Base-by-base conservation (phyloP, 2,329 filamentous ascomycete genomes). In the Neonectria punicea region DNA sequence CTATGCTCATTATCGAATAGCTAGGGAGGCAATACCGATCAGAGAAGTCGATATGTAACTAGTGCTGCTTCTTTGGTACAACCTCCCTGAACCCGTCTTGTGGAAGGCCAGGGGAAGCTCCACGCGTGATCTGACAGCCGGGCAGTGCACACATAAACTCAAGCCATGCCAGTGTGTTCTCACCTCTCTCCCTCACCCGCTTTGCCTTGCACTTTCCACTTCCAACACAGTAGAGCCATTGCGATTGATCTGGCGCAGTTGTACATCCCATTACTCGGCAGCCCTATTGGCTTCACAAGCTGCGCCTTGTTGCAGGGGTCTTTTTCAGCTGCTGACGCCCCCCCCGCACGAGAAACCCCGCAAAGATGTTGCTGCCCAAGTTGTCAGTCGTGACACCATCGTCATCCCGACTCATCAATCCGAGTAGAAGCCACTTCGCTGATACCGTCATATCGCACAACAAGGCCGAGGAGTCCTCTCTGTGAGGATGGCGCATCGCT, bases 391-490 rank as follows among this genome's bases (percentile, higher is more conserved):
- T 22, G 20, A 22, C 20, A 22, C 44, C 36, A 39, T 57, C 39
- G 51, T 18, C 44, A 2, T 61, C 36, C 53, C 25, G 14, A 49
- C 41, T 61, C 39, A 49, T 57, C 0, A 36, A 58, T 55, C 20
- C 14, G 39, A 58, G 20, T 3, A 22, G 53, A 56, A 59, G 63
- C 54, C 44, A 59, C 51, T 43, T 56, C 50, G 28, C 51, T 51
- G 34, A 50, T 64, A 53, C 3, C 28, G 5, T 53, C 51, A 64
- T 56, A 55, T 60, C 50, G 43, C 56, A 20, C 44, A 64, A 56
- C 53, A 58, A 51, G 53, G 36, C 47, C 18, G 50, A 63, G 13
- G 39, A 49, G 8, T 22, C 18, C 16, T 10, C 41, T 44, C n/a
- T 1, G 61, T 67, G 32, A 68, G 44, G 53, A 53, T 53, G 30